Conservation (phyloP, 2,329 filamentous ascomycete genomes). For the Cryphonectria radicalis region DNA sequence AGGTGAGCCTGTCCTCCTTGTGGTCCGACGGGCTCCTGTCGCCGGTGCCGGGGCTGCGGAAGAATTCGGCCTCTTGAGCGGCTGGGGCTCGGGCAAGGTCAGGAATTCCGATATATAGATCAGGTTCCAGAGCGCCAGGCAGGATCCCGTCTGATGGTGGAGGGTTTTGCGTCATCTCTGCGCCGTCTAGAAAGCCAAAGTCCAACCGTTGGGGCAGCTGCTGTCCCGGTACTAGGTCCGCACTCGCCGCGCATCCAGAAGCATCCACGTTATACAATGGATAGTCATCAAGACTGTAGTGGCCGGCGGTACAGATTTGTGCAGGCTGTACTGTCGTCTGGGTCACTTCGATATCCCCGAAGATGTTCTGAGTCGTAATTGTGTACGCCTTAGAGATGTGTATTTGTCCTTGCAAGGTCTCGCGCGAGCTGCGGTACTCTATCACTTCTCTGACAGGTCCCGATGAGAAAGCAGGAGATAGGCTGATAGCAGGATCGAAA, state of each 20-base stretch:
- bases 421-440: neutral
- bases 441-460: neutral
- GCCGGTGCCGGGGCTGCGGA: neutral
- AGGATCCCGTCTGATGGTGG: neutral
- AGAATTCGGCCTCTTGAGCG: neutral
- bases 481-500: neutral
- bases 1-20: neutral
- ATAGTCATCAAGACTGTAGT: neutral
- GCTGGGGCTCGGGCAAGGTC: neutral
- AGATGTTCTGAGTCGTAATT: neutral
- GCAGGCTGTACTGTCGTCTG: neutral
- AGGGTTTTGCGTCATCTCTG: neutral
- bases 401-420: neutral
- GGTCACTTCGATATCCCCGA: neutral
- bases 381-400: neutral
- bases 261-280: neutral
- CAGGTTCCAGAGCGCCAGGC: neutral
- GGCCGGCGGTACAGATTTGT: neutral
- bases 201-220: neutral
- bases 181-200: neutral
- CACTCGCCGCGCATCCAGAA: neutral
- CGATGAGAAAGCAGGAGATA: neutral
- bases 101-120: neutral
- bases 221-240: neutral
- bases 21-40: neutral